phyloP scores from a whole-genome alignment of 2,329 filamentous ascomycete genomes.

The Beauveria caledonica region DNA sequence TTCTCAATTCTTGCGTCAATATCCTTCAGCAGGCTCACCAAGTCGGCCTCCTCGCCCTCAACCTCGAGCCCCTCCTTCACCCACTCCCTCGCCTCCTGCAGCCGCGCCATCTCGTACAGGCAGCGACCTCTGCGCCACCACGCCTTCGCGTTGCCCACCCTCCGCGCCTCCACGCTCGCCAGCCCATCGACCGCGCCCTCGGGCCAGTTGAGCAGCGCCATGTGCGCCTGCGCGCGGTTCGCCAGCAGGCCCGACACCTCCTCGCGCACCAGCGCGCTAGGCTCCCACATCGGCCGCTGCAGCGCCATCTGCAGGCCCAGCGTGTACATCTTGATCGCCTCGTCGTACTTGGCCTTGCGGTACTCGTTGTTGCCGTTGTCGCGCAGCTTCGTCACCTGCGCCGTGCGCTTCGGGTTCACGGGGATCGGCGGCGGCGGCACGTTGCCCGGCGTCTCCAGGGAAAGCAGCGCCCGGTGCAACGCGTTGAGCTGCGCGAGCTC shows the following conservation, averaged over 20 bases:
- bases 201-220: constrained; percentile 73
- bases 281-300: constrained; percentile 79
- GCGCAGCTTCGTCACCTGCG: constrained; percentile 82
- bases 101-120: constrained; percentile 80
- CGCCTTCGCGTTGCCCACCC: constrained; percentile 80
- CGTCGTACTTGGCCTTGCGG: constrained; percentile 65
- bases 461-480: constrained; percentile 11
- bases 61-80: constrained; percentile 71
- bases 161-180: constrained; percentile 79
- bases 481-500: constrained; percentile 43
- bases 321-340: constrained; percentile 74
- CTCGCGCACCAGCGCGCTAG: constrained; percentile 71
- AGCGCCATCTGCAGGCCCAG: constrained; percentile 88
- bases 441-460: constrained; percentile 50
- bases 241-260: constrained; percentile 73
- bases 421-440: constrained; percentile 81
- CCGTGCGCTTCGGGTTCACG: constrained; percentile 85
- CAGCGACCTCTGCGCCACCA: constrained; percentile 88
- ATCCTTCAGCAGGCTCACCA: constrained; percentile 57
- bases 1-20: constrained; percentile 41
- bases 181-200: constrained; percentile 85
- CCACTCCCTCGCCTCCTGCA: constrained; percentile 76
- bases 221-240: constrained; percentile 85
- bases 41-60: constrained; percentile 61
- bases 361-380: constrained; percentile 78